Percentiles rank a stretch among this genome's conserved stretches.
Evolutionary conservation across 2,329 filamentous ascomycete species (phyloP).

Genomic region (Ceratocystiopsis brevicomis): DNA sequence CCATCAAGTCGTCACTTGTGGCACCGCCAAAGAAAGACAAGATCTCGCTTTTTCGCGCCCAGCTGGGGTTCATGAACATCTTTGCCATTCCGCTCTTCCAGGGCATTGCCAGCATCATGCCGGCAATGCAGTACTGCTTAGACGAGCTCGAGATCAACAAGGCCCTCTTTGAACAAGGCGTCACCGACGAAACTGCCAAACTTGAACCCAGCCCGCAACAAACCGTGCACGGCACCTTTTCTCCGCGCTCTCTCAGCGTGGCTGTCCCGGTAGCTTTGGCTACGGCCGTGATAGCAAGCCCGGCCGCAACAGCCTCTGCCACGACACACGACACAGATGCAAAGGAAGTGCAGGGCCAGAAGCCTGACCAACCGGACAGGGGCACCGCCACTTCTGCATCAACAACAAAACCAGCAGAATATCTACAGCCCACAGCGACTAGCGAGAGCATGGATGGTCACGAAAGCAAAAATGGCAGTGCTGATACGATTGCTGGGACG

Average conservation of each 20-base stretch:
- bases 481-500: neutral
- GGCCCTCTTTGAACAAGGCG: slow-evolving; percentile 48
- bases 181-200: slow-evolving; percentile 42
- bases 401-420: no score
- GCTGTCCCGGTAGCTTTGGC: slow-evolving; percentile 10
- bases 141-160: slow-evolving; percentile 67
- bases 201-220: slow-evolving; percentile 21
- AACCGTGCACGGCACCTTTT: slow-evolving; percentile 23
- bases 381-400: no score
- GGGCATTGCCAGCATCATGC: slow-evolving; percentile 69
- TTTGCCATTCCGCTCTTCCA: slow-evolving; percentile 87
- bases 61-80: slow-evolving; percentile 91
- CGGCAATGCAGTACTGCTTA: slow-evolving; percentile 66
- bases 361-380: no score
- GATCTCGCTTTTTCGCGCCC: slow-evolving; percentile 65
- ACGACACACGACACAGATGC: no score
- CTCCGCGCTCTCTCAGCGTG: slow-evolving; percentile 26
- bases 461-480: no score
- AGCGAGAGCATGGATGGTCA: no score
- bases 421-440: no score
- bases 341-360: no score
- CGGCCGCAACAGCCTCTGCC: no score
- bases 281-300: no score
- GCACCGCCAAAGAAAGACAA: slow-evolving; percentile 69
- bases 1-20: slow-evolving; percentile 75